Evolutionary conservation across 202 grass and related monocot genomes (phyloP).

Genomic region (Hordeum pubiflorum): DNA sequence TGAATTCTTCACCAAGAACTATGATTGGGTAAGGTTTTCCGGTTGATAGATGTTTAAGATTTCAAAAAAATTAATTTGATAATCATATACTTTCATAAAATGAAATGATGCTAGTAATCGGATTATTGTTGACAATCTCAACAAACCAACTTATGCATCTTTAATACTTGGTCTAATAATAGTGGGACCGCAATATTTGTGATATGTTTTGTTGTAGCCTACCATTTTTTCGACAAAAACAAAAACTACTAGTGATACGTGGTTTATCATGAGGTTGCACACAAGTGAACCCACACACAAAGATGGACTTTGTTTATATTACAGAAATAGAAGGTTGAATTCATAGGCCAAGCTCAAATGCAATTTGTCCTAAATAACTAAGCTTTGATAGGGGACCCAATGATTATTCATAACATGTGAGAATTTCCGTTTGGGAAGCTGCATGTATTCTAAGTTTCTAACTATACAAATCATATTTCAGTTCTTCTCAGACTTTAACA

Average conservation of each 20-base stretch:
- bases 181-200: not conserved
- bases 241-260: not conserved
- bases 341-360: not conserved
- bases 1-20: conserved; percentile 59
- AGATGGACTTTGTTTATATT: not conserved
- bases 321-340: not conserved
- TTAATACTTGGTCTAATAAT: not conserved
- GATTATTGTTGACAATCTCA: not conserved
- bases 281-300: not conserved
- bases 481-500: conserved; percentile 88
- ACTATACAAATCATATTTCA: not conserved
- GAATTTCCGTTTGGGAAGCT: not conserved
- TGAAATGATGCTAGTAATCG: not conserved
- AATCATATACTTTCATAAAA: not conserved
- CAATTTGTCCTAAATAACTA: not conserved
- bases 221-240: not conserved
- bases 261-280: not conserved
- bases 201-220: not conserved
- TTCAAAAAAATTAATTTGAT: not conserved
- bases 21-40: conserved; percentile 54
- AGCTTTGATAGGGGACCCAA: not conserved
- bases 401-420: not conserved
- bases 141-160: not conserved
- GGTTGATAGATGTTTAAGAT: not conserved
- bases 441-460: conserved; percentile 5